Evolutionary conservation across 768 basidiomycete species (phyloP).

Genomic region (Mycena latifolia): DNA sequence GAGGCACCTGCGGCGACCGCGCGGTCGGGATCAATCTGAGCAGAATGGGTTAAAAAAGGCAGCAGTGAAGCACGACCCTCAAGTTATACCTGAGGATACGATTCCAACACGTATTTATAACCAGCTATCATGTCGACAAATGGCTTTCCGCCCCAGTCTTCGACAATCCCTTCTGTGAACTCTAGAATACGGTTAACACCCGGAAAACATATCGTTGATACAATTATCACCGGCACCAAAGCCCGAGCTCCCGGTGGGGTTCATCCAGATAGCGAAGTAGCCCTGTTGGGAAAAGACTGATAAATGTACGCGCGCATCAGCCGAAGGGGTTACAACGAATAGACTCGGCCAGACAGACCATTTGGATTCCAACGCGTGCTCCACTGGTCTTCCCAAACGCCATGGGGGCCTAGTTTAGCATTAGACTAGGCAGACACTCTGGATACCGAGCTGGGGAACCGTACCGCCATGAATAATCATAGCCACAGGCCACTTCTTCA

Average conservation of each 20-base stretch:
- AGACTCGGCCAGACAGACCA: constrained; percentile 49
- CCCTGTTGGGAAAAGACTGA: constrained; percentile 90
- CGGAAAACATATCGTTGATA: no score
- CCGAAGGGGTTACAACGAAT: no score
- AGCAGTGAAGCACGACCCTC: neutral
- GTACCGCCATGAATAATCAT: constrained; percentile 90
- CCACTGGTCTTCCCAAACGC: constrained; percentile 89
- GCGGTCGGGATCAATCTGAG: constrained; percentile 77
- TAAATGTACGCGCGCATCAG: no score
- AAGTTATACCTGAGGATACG: constrained; percentile 72
- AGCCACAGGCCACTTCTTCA: constrained; percentile 83
- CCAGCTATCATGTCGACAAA: constrained; percentile 83
- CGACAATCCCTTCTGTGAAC: constrained; percentile 82
- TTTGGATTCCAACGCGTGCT: constrained; percentile 93
- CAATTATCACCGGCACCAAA: no score
- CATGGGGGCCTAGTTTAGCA: constrained; percentile 50
- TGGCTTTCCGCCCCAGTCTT: constrained; percentile 90
- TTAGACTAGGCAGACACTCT: constrained; percentile 63
- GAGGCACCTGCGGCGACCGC: constrained; percentile 86
- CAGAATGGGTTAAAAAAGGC: constrained; percentile 47
- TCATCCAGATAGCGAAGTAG: constrained; percentile 89
- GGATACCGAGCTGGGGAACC: no score
- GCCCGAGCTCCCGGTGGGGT: constrained; percentile 94
- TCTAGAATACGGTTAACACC: constrained; percentile 37
- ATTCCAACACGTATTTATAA: constrained; percentile 77